Base-by-base conservation (phyloP, 164 flowering plant genomes). In the Vitis amurensis region DNA sequence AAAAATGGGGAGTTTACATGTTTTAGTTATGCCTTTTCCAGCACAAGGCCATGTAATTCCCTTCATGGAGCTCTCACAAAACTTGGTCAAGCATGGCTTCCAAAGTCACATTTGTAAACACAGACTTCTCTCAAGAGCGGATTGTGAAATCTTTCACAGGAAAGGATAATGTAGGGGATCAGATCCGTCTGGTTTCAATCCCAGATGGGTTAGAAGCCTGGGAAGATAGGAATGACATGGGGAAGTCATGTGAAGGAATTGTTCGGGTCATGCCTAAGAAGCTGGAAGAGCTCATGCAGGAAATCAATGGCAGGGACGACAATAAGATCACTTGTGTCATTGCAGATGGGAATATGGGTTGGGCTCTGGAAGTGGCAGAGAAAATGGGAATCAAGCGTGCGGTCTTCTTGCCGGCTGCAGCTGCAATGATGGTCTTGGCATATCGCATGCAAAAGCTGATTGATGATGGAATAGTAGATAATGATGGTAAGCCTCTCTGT, bases 41-140 rank as follows among this genome's bases (percentile, higher is more conserved):
- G 86, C 82, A 52, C 86, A 81, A 70, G 88, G 88, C 16, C 88
- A 85, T 70, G 81, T 82, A 23, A 78, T 79, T 57, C 89, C 89
- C 3, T 19, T 86, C 2, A 55, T 82, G 80, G 80, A 83, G 63
- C 69, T 85, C 11, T 79, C 85, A 3, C 70, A 49, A 47, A 47
- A 71, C 44, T 16, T 83, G 11, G 82, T 23, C 47, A 58, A 69
- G 9, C 68, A 76, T 16, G 84, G 86, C 4, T 13, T 78, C n/a
- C 64, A 73, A 67, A 19, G 60, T 80, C 62, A 80, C 83, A n/a
- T 73, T 80, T 65, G 83, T 78, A 1, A 78, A 76, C 75, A 78
- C 83, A 0, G 79, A 83, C 27, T 60, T 59, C 59, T 71, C 16
- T 37, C 78, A 77, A 61, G 53, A 68, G 17, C 56, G 67, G 12